A percentile compares a stretch with the other conserved stretches of the same genome.
These are phyloP conservation scores for Heterobasidion occidentale DNA, from an alignment of 1,284 basidiomycete genomes.

Conservation along the genomic window DNA sequence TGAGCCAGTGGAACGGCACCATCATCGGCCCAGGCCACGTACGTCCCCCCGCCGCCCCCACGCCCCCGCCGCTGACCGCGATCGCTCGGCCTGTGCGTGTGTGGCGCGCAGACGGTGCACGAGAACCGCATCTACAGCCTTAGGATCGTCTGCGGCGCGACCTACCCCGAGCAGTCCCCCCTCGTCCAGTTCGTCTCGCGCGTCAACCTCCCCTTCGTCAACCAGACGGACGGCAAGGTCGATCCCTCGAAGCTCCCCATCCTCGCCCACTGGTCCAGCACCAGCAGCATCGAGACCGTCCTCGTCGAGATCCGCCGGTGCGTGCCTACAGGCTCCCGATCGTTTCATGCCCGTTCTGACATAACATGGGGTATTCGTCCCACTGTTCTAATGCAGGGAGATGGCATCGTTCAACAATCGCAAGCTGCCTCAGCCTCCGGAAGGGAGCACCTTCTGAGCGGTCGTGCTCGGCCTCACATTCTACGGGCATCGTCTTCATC, in stretches of 20 bases:
- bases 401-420: conserved; percentile 91
- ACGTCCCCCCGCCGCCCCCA: conserved; percentile 22
- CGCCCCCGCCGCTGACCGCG: conserved; percentile 11
- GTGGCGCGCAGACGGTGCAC: conserved; percentile 70
- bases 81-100: background rate
- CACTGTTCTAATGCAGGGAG: conserved; percentile 48
- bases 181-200: conserved; percentile 80
- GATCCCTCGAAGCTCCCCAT: conserved; percentile 65
- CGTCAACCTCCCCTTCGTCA: conserved; percentile 95
- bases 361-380: background rate
- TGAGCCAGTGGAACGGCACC: conserved; percentile 98
- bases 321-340: conserved; percentile 19
- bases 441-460: conserved; percentile 65
- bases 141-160: conserved; percentile 79
- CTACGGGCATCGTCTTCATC: background rate
- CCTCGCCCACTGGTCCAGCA: conserved; percentile 68
- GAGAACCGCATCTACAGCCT: conserved; percentile 98
- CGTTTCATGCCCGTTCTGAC: background rate
- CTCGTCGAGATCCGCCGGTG: conserved; percentile 89
- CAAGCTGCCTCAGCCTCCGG: conserved; percentile 91
- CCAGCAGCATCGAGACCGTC: conserved; percentile 77
- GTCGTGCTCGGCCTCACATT: background rate
- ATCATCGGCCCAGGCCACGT: conserved; percentile 98
- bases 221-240: conserved; percentile 68
- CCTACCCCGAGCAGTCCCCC: conserved; percentile 81